A percentile compares a stretch with the other conserved stretches of the same genome.
phyloP scores from a whole-genome alignment of 2,329 filamentous ascomycete genomes.

The Calonectria crousiana region DNA sequence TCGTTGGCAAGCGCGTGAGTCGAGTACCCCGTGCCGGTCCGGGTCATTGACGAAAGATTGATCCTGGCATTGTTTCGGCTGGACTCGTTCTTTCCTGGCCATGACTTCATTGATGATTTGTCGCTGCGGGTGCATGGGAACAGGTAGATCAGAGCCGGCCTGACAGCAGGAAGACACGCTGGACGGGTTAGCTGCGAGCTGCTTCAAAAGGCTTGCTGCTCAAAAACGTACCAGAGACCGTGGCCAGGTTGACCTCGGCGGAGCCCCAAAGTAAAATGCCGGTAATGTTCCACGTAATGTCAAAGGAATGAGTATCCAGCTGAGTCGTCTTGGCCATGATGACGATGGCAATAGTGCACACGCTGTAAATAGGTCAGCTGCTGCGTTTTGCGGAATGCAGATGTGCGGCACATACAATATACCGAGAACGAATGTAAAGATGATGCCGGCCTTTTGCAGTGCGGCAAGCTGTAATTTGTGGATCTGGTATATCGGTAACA shows the following conservation, averaged over 20 bases:
- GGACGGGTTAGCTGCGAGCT: neutral
- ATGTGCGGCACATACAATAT: slow-evolving; percentile 40
- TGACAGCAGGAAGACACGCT: slow-evolving; percentile 40
- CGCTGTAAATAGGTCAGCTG: slow-evolving; percentile 5
- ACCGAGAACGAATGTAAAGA: slow-evolving; percentile 46
- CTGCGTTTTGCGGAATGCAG: no score
- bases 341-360: slow-evolving; percentile 37
- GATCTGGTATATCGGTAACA: slow-evolving; percentile 47
- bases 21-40: slow-evolving; percentile 35
- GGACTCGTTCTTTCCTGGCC: slow-evolving; percentile 31
- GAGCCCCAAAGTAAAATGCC: slow-evolving; percentile 40
- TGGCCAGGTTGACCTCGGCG: slow-evolving; percentile 41
- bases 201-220: neutral
- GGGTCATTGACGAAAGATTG: slow-evolving; percentile 29
- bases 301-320: slow-evolving; percentile 23
- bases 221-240: slow-evolving; percentile 33
- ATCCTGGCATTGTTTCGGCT: slow-evolving; percentile 37
- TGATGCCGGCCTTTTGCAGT: slow-evolving; percentile 44
- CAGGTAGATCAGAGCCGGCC: slow-evolving; percentile 35
- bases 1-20: slow-evolving; percentile 38
- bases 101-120: slow-evolving; percentile 19
- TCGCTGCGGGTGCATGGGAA: slow-evolving; percentile 31
- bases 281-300: slow-evolving; percentile 39
- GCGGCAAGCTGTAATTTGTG: slow-evolving; percentile 43
- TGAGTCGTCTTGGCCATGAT: slow-evolving; percentile 34